Percentiles rank a stretch among this genome's conserved stretches.
Conservation (phyloP, 202 grass and related monocot genomes). For the Elaeis oleifera region DNA sequence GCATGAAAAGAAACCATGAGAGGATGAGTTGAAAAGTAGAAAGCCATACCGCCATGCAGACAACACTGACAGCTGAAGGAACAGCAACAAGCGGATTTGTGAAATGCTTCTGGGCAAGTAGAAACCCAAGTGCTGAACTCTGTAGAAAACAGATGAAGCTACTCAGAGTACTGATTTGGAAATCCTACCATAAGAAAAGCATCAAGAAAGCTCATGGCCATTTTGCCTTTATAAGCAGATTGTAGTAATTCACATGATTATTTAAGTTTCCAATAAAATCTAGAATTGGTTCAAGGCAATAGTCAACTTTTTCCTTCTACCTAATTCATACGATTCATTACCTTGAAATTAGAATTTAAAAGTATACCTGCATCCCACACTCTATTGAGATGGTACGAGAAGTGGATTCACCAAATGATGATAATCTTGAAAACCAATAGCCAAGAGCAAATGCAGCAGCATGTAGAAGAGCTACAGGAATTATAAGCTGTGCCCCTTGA, state of each 20-base stretch:
- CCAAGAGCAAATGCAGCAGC: slow-evolving; percentile 77
- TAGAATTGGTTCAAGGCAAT: no score
- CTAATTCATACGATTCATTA: no score
- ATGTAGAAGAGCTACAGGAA: slow-evolving; percentile 80
- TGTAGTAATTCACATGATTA: no score
- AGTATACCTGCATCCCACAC: slow-evolving; percentile 86
- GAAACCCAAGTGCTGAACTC: slow-evolving; percentile 96
- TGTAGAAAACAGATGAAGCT: slow-evolving; percentile 30
- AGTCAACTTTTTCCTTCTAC: no score
- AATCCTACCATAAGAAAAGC: no score
- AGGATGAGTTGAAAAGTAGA: slow-evolving; percentile 5
- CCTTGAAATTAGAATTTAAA: no score
- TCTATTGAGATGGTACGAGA: slow-evolving; percentile 93
- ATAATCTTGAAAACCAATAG: slow-evolving; percentile 60
- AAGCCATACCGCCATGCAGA: slow-evolving; percentile 77
- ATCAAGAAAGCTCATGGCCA: no score
- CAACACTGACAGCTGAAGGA: slow-evolving; percentile 95
- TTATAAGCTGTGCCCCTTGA: slow-evolving; percentile 74
- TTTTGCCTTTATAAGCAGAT: no score
- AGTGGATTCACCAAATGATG: slow-evolving; percentile 83
- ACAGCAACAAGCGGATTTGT: slow-evolving; percentile 88
- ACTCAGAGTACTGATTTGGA: slow-evolving; percentile 4
- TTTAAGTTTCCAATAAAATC: no score
- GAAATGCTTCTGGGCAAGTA: slow-evolving; percentile 98
- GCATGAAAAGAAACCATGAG: background rate